Base-by-base conservation (phyloP, 108 stramenopile genomes). In the Cyclotella cryptica region DNA sequence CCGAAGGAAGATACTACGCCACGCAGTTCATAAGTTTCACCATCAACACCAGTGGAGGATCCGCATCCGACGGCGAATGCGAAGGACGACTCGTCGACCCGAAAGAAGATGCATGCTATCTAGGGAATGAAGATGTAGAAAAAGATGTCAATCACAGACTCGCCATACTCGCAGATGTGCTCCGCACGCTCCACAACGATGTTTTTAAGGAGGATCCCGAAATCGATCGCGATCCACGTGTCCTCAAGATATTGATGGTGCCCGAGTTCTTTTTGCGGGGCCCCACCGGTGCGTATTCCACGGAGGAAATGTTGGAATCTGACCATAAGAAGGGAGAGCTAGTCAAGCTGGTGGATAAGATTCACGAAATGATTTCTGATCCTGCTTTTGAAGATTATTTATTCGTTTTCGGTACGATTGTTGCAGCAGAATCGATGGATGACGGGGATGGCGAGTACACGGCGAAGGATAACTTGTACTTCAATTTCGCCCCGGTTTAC, bases 1-100 rank as follows among this genome's bases (percentile, higher is more conserved):
- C 61, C 40, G 35, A 63, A 41, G 61, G 61, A 71, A 86, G 72
- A 40, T 84, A 84, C 66, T 47, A 52, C 44, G 77, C 78, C 17
- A 84, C 83, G 26, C 83, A 84, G 49, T 84, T 84, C 47, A 76
- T 84, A 21, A 75, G 73, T 41, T 84, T 84, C 43, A 84, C 83
- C 1, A 84, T 84, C 72, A 84, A 84, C 40, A 84, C 83, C 6
- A 4, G 79, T 13, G 83, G 83, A 28, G 83, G 83, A 17, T 65
- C 58, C 47, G 73, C 53, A 1, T 53, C 51, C 0, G 4, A 84
- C 30, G 83, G 83, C n/a, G 83, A 84, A 69, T 84, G 83, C 52
- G 63, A 84, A 63, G 73, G 73, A 15, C n/a, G 59, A 14, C 43
- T 27, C 46, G 78, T 79, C 49, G 78, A 69, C 67, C 54, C 63